A percentile compares a stretch with the other conserved stretches of the same genome.
Evolutionary conservation across 78 protist species (phyloP).

Genomic region (Dictyostelium brefeldianum): DNA sequence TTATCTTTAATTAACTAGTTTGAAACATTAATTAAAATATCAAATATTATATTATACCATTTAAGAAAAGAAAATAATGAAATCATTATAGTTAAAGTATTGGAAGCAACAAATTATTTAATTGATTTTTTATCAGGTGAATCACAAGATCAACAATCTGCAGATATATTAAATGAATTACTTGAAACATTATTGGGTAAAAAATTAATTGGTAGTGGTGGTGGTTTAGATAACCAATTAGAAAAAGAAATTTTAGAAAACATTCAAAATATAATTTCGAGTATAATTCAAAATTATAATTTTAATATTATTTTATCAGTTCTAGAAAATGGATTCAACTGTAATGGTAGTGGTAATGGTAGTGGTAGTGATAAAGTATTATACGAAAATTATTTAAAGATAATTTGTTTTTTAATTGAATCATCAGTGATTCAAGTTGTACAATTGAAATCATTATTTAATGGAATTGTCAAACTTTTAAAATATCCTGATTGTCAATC

Average conservation of each 20-base stretch:
- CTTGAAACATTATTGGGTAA: background rate
- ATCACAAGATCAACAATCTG: background rate
- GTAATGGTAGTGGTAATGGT: background rate
- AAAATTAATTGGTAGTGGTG: background rate
- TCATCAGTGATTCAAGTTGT: background rate
- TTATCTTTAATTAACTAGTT: background rate
- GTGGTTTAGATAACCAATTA: background rate
- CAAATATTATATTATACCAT: background rate
- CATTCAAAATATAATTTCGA: background rate
- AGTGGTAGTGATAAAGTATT: background rate
- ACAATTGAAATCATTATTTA: background rate
- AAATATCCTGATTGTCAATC: background rate
- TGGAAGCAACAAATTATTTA: conserved; percentile 1
- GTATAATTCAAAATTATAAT: background rate
- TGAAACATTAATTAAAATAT: background rate
- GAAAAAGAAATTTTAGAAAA: background rate
- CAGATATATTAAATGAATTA: background rate
- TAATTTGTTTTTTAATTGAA: background rate
- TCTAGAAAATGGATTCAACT: background rate
- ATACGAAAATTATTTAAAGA: conserved; percentile 13
- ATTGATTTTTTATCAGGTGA: background rate
- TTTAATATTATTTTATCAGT: background rate
- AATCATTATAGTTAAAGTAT: background rate
- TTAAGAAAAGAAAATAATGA: conserved; percentile 17
- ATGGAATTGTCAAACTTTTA: background rate